Percentiles rank a stretch among this genome's conserved stretches.
phyloP scores from a whole-genome alignment of 2,329 filamentous ascomycete genomes.

The Raffaelea arxii region DNA sequence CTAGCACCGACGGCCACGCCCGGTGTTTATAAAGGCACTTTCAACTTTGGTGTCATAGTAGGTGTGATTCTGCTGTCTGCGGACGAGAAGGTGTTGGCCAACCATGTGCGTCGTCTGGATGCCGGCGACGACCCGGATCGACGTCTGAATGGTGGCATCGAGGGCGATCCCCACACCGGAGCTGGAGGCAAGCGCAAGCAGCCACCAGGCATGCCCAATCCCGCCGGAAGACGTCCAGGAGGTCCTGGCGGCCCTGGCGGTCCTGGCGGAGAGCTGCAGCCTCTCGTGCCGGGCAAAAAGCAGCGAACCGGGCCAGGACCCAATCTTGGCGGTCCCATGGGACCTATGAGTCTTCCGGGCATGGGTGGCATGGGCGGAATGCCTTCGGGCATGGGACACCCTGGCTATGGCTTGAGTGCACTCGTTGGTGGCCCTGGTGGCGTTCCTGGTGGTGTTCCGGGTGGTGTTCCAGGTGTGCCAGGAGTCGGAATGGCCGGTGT shows the following conservation, averaged over 20 bases:
- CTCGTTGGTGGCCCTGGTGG: slow-evolving; percentile 6
- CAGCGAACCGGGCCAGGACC: neutral
- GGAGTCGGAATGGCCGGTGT: neutral
- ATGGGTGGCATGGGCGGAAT: slow-evolving; percentile 10
- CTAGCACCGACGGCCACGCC: slow-evolving; percentile 14
- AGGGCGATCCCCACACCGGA: neutral
- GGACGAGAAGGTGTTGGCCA: slow-evolving; percentile 15
- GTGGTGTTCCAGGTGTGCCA: too few species aligned
- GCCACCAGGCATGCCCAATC: slow-evolving; percentile 5
- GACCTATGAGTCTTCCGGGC: neutral
- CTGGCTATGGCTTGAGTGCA: slow-evolving; percentile 8
- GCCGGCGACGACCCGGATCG: slow-evolving; percentile 13
- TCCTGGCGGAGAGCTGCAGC: slow-evolving; percentile 3
- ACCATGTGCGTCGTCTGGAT: slow-evolving; percentile 16
- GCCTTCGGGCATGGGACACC: slow-evolving; percentile 3
- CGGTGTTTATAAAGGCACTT: slow-evolving; percentile 18
- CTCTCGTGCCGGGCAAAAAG: slow-evolving; percentile 3
- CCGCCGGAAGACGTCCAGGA: neutral
- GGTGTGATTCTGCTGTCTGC: slow-evolving; percentile 19
- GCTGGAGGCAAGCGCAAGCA: slow-evolving; percentile 6
- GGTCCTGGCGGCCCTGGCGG: neutral
- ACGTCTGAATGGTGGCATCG: neutral
- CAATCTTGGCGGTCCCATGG: neutral
- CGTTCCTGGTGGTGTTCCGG: neutral
- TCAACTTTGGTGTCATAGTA: slow-evolving; percentile 21